Evolutionary conservation across 2,329 filamentous ascomycete species (phyloP), one percentile per base, ranked within the genome.

Genomic region (Colletotrichum chrysophilum): DNA sequence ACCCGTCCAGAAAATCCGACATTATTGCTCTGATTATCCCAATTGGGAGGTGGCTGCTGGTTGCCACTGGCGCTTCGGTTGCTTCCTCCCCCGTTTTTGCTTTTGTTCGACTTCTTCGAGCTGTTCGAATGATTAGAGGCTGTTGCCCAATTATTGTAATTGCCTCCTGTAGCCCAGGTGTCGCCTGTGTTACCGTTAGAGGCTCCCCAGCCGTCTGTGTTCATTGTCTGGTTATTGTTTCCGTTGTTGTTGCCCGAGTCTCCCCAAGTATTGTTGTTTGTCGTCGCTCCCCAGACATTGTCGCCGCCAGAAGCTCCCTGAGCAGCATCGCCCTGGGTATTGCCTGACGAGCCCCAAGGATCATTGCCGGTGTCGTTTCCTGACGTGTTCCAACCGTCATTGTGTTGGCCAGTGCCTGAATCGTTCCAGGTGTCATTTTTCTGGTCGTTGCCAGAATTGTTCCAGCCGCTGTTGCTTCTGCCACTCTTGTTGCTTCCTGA

Each of bases 381-480:
- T 24, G 61, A 43, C 16, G 21, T 38, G 14, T 36, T 34, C 61
- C 61, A 64, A 24, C 10, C 21, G 36, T 43, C 34, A 12, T 64
- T 26, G 34, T 36, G 43, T 34, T 64, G n/a, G 18, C 21, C n/a
- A 16, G 28, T 43, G 32, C 61, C 34, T 16, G 13, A 28, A 18
- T 32, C 13, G 21, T 16, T 43, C 55, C 38, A 32, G 12, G 36
- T 18, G 10, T 64, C 24, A 34, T 36, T 62, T 30, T 58, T 34
- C 56, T 74, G 71, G 12, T 28, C 52, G 18, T 74, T 74, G 28
- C 71, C 56, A 14, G 55, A 28, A 9, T 24, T 48, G 3, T n/a
- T 67, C 71, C 71, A 74, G 13, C 36, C 30, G 24, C 80, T 79
- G 18, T 74, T 70, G n/a, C 66, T 73, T 67, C 71, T 66, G 48